Evolutionary conservation across 805 yeast genomes (phyloP).

Genomic region (Pichia kluyveri): DNA sequence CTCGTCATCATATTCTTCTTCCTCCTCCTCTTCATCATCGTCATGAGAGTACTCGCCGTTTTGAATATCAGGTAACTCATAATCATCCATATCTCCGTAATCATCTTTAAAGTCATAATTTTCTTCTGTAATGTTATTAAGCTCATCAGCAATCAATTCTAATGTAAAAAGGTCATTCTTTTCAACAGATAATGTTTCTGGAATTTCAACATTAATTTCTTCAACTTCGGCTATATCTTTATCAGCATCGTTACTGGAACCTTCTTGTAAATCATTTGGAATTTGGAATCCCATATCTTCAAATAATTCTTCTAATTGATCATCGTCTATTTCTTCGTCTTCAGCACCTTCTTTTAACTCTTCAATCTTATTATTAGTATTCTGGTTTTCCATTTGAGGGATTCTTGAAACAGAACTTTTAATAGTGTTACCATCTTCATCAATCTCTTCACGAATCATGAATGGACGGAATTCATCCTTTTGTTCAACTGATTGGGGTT

Average conservation of each 20-base stretch:
- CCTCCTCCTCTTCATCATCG: constrained; percentile 8
- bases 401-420: constrained; percentile 29
- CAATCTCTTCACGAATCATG: constrained; percentile 73
- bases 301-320: constrained; percentile 25
- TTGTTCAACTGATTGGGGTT: not conserved
- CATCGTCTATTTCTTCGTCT: constrained; percentile 17
- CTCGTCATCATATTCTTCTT: constrained; percentile 11
- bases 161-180: constrained; percentile 41
- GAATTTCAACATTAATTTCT: not conserved
- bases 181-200: constrained; percentile 14
- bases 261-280: not conserved
- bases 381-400: constrained; percentile 13
- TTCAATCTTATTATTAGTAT: not conserved
- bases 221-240: not conserved
- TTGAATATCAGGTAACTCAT: constrained; percentile 13
- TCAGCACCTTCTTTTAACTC: not conserved
- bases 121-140: constrained; percentile 17
- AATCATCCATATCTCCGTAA: constrained; percentile 14
- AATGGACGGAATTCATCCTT: constrained; percentile 27
- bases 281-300: constrained; percentile 27
- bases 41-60: constrained; percentile 20
- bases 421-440: constrained; percentile 67
- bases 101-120: constrained; percentile 15
- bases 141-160: constrained; percentile 45
- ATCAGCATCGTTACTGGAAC: not conserved